Evolutionary conservation across 306 rosid genomes (phyloP), one percentile per base, ranked within the genome.

Genomic region (Benincasa hispida): DNA sequence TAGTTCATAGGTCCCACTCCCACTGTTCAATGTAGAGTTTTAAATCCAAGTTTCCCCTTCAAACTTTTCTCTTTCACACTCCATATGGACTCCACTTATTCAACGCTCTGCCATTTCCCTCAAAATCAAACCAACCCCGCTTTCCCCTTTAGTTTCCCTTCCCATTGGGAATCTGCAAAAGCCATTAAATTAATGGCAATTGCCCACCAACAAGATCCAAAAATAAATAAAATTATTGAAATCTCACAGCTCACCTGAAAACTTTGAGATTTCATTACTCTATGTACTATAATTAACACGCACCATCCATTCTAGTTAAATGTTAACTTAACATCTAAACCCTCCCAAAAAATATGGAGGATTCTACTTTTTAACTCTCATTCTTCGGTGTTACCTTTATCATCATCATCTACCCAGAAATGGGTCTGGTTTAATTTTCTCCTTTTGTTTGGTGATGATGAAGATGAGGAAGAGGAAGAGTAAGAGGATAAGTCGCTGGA

Each of bases 91-190:
- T 85, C 85, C 87, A 79, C 78, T 79, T 74, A 82, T 76, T 80
- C 50, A 32, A 79, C 81, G 83, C 21, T 76, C 59, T 65, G 39
- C 70, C 75, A 59, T 67, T 51, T 79, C 74, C 79, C 51, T 73
- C 48, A 81, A 77, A 74, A 82, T 80, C 79, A 81, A 72, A 80
- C 78, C 77, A 80, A 70, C 84, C 78, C 83, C 82, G 90, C 17
- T n/a, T 15, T 25, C 19, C 27, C 72, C 72, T 32, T 72, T 50
- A 50, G 55, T 50, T 50, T 50, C 83, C 77, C 55, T 13, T 45
- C 77, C 85, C 91, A 86, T 89, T 74, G 96, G 96, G 93, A 92
- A 92, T 89, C 89, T 82, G 91, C 90, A 86, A 85, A 85, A 74
- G 90, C 92, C 93, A 90, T 86, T 84, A 83, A 83, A 88, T 84